Evolutionary conservation across 441 rosid species (phyloP), one percentile per base, ranked within the genome.

Genomic region (Gossypium gossypioides): DNA sequence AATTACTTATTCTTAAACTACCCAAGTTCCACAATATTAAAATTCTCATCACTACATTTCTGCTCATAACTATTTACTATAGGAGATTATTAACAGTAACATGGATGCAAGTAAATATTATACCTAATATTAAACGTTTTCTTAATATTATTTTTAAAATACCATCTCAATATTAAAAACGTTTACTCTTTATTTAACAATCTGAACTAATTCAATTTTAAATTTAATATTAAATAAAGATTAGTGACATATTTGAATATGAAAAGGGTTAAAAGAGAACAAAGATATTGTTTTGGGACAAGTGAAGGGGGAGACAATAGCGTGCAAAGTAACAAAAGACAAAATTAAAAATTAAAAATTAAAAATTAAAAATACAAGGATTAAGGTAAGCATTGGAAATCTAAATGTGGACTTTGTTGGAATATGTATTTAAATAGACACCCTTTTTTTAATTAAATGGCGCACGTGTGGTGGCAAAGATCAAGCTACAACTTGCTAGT

Each of bases 311-410:
- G 79, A 50, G 84, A 79, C 84, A 79, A 42, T 5, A 52, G 59
- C 75, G 64, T 79, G 84, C 81, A 76, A 74, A 84, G 77, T 56
- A 46, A 37, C 78, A 58, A 69, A 74, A 51, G 59, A 59, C 25
- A 68, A 22, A 27, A 56, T 69, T 66, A 60, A 70, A 54, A 19
- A 55, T 8, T 19, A 19, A 55, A 2, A 73, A 68, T 40, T 66
- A 60, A 70, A 54, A 19, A 55, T 8, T 19, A 19, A 55, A 2
- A 73, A 68, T 40, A 72, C 79, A 46, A 65, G 68, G 72, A 63
- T 69, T 75, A 19, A 72, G 65, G 75, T 34, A 60, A 79, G 72
- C 83, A 22, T 83, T 70, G 86, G 88, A 85, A 83, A 73, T 79
- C 82, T 76, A 37, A 37, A 37, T 37, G 44, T 37, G 44, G 44